Evolutionary conservation across 2,329 filamentous ascomycete species (phyloP), one percentile per base, ranked within the genome.

Genomic region (Phialophora macrospora): DNA sequence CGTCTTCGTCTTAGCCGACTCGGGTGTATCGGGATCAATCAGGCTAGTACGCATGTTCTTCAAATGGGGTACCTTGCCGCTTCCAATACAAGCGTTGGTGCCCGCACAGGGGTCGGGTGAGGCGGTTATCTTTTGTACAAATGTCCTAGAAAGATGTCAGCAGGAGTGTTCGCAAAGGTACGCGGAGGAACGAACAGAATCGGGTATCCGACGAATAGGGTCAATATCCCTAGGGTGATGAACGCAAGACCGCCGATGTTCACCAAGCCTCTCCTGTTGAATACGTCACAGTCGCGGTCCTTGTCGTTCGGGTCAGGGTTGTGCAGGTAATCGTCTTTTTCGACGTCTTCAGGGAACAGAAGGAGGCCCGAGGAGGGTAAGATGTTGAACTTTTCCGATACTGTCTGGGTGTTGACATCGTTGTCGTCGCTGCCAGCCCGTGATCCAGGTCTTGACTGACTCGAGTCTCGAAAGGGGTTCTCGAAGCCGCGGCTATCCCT

Each of bases 361-460:
- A 91, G 75, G 60, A 91, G 77, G 5, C 87, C 87, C 14, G 87
- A 85, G 2, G 87, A 88, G 0, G 89, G 88, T 74, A 86, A 81
- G 60, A 91, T 90, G 73, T 90, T 90, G 76, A 88, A 91, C 76
- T 91, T 91, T 73, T 90, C 87, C 17, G 87, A 87, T 2, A 91
- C 88, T 1, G 88, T 90, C 77, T 91, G 88, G 0, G 88, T 91
- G 72, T 90, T 91, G 60, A 90, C 78, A 72, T 83, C 81, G 22
- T 88, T 84, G 28, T 89, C 87, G 54, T 90, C 86, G 72, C 86
- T 89, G n/a, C 82, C 85, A 22, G 84, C 80, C 66, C 72, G 67
- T 63, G 72, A 89, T 4, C 59, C 69, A 26, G 71, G 71, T 67
- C 84, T 79, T 57, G 87, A 89, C 2, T 84, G 83, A 12, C 83